Evolutionary conservation across 371 early-diverging fungal genomes (phyloP).

Genomic region (Ecytonucleospora hepatopenaei): DNA sequence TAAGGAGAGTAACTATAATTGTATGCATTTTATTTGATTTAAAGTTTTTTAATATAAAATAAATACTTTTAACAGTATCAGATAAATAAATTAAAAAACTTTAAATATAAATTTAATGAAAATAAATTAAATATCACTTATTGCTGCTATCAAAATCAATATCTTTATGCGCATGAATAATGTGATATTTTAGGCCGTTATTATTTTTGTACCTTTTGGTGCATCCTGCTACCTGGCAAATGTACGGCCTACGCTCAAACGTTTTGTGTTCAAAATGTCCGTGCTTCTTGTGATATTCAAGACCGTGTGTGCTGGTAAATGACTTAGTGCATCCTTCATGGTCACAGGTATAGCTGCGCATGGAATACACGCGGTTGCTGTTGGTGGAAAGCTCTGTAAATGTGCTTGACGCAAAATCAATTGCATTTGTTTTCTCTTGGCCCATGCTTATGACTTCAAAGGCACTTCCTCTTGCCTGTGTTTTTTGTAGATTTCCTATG

Average conservation of each 20-base stretch:
- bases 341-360: constrained; percentile 22
- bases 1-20: too few species aligned
- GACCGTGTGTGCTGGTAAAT: constrained; percentile 56
- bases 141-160: not conserved
- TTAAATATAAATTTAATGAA: too few species aligned
- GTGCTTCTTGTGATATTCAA: constrained; percentile 56
- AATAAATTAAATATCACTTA: not conserved
- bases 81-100: too few species aligned
- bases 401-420: not conserved
- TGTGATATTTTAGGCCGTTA: constrained; percentile 82
- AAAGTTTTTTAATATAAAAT: too few species aligned
- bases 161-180: constrained; percentile 58
- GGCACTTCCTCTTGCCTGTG: too few species aligned
- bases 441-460: too few species aligned
- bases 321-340: constrained; percentile 50
- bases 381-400: not conserved
- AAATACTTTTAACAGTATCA: too few species aligned
- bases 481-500: too few species aligned
- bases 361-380: not conserved
- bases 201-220: constrained; percentile 82
- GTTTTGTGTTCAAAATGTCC: constrained; percentile 51
- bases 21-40: too few species aligned
- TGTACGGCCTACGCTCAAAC: constrained; percentile 64
- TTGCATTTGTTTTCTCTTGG: not conserved
- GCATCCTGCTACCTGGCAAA: constrained; percentile 70